Conservation (phyloP, 2,329 filamentous ascomycete genomes). For the Alternaria arborescens region DNA sequence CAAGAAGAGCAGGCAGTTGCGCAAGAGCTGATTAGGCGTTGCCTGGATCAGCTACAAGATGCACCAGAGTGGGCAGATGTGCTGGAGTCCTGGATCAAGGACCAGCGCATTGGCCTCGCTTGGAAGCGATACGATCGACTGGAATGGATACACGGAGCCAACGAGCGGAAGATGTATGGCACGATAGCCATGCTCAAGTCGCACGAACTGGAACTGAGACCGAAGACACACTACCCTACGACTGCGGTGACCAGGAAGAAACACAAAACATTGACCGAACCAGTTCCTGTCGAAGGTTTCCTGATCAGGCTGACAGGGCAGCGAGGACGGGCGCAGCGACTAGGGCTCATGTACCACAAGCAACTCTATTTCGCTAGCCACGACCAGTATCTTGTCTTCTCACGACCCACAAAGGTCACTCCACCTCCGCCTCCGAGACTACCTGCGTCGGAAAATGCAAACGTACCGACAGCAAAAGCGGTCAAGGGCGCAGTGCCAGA, state of each 20-base stretch:
- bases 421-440: slow-evolving; percentile 67
- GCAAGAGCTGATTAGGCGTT: slow-evolving; percentile 63
- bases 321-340: slow-evolving; percentile 64
- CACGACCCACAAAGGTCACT: slow-evolving; percentile 64
- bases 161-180: slow-evolving; percentile 74
- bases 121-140: slow-evolving; percentile 75
- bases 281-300: slow-evolving; percentile 71
- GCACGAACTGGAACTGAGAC: slow-evolving; percentile 71
- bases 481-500: slow-evolving; percentile 67
- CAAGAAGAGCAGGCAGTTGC: slow-evolving; percentile 65
- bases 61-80: slow-evolving; percentile 68
- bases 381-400: slow-evolving; percentile 70
- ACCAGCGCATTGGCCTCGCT: slow-evolving; percentile 69
- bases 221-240: slow-evolving; percentile 71
- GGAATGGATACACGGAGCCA: slow-evolving; percentile 72
- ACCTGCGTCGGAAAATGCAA: slow-evolving; percentile 52
- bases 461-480: slow-evolving; percentile 63
- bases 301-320: slow-evolving; percentile 71
- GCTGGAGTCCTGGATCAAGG: slow-evolving; percentile 65
- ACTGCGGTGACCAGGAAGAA: slow-evolving; percentile 53
- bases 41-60: slow-evolving; percentile 66
- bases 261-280: slow-evolving; percentile 61
- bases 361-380: slow-evolving; percentile 71
- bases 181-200: slow-evolving; percentile 72
- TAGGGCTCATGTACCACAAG: slow-evolving; percentile 71